Base-by-base conservation (phyloP, 2,329 filamentous ascomycete genomes). In the Phialemonium atrogriseum region DNA sequence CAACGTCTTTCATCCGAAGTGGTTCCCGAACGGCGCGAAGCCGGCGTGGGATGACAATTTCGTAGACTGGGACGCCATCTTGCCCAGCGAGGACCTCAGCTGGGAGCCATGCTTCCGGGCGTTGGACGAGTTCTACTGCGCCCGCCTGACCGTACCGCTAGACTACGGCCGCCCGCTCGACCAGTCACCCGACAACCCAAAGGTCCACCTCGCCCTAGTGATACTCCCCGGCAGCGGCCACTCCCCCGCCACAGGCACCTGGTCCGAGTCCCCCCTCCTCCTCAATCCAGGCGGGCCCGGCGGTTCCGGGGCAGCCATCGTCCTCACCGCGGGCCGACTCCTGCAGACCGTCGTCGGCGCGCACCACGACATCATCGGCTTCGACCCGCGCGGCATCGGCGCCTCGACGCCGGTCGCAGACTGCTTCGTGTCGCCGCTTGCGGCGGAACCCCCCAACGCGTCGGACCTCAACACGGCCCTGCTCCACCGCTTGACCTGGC, bases 221-320 rank as follows among this genome's bases (percentile, higher is more conserved):
- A 44, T 59, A 37, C 41, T 48, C 11, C 51, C 54, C 4, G 53
- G 51, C n/a, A 35, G 33, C 6, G 42, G 46, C n/a, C 53, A 54
- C 24, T 50, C 46, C 16, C 27, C 45, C 10, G 40, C 49, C 19
- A 48, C 48, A 7, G 38, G 47, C 3, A 43, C 50, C 5, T 55
- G 50, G 30, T 53, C 55, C 9, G 53, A 51, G 30, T 56, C 59
- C 0, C 62, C 64, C 5, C 37, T 68, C 10, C 43, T 67, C 5
- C 5, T 66, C 28, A 67, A 68, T 37, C 63, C 63, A 10, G 65
- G 64, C 18, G 64, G 65, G 0, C 65, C 65, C 2, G 64, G 65
- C 12, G 63, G 61, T 1, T 55, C 56, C 14, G 65, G 64, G 5
- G 52, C 54, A 0, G 2, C 27, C 0, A 44, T 62, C 12, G 45